These are phyloP conservation scores for Gossypium aridum DNA, from an alignment of 441 rosid species.

Conservation along the genomic window DNA sequence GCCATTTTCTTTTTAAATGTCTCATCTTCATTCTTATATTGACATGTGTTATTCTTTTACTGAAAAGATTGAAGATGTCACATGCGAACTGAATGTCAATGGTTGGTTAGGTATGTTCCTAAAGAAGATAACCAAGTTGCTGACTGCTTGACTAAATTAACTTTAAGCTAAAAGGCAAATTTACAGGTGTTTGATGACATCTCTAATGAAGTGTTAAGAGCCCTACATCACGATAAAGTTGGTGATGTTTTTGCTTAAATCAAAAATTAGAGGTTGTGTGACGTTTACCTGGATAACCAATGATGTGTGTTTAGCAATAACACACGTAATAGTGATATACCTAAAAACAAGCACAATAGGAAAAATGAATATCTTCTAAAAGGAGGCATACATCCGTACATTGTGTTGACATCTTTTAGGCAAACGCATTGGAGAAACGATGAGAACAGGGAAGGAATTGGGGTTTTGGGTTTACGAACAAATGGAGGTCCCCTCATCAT, in stretches of 20 bases:
- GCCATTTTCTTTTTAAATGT: too few species aligned
- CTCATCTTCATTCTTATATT: too few species aligned
- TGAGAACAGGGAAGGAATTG: neutral
- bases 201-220: too few species aligned
- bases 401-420: neutral
- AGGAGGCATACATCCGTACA: neutral
- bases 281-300: neutral
- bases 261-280: neutral
- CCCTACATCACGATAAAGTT: too few species aligned
- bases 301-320: neutral
- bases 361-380: too few species aligned
- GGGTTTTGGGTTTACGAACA: neutral
- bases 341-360: neutral
- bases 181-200: too few species aligned
- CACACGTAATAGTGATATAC: neutral
- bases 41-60: too few species aligned
- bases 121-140: accelerated
- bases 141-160: too few species aligned
- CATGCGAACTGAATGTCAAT: accelerated
- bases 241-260: too few species aligned
- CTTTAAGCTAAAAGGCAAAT: too few species aligned
- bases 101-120: too few species aligned
- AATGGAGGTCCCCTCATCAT: neutral
- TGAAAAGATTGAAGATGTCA: too few species aligned
- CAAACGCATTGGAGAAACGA: neutral